phyloP scores from a whole-genome alignment of 1,284 basidiomycete genomes.

The Melanopsichium pennsylvanicum region DNA sequence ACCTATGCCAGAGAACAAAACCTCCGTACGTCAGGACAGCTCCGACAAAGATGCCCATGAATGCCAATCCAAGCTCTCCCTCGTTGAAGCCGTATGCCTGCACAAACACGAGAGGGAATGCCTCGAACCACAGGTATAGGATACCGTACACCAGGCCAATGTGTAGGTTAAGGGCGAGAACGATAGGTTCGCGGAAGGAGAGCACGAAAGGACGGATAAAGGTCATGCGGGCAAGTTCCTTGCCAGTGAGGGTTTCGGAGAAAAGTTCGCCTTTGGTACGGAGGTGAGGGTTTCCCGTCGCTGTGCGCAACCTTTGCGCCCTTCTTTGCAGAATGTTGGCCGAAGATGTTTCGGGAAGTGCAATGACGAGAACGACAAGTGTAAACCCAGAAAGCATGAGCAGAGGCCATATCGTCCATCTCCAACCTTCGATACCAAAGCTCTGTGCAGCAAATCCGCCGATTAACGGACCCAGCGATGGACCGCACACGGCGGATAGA shows the following conservation, averaged over 20 bases:
- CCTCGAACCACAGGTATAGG: conserved; percentile 48
- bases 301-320: conserved; percentile 63
- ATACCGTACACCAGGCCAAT: conserved; percentile 51
- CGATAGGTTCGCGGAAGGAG: conserved; percentile 42
- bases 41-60: conserved; percentile 50
- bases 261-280: conserved; percentile 64
- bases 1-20: conserved; percentile 31
- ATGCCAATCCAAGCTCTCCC: conserved; percentile 48
- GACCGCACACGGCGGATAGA: conserved; percentile 41
- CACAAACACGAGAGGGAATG: conserved; percentile 51
- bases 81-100: conserved; percentile 56
- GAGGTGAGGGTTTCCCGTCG: conserved; percentile 65
- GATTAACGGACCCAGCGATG: conserved; percentile 51
- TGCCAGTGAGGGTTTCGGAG: conserved; percentile 28
- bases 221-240: conserved; percentile 48
- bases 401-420: conserved; percentile 66
- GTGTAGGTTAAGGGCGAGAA: conserved; percentile 46
- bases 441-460: conserved; percentile 48
- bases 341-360: conserved; percentile 65
- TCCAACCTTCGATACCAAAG: conserved; percentile 35
- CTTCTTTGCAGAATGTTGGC: conserved; percentile 65
- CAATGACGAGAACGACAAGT: conserved; percentile 52
- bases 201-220: conserved; percentile 58
- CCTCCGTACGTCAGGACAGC: conserved; percentile 33
- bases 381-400: conserved; percentile 63